phyloP scores from a whole-genome alignment of 495 filamentous ascomycete genomes.

The Penicillium egyptiacum region DNA sequence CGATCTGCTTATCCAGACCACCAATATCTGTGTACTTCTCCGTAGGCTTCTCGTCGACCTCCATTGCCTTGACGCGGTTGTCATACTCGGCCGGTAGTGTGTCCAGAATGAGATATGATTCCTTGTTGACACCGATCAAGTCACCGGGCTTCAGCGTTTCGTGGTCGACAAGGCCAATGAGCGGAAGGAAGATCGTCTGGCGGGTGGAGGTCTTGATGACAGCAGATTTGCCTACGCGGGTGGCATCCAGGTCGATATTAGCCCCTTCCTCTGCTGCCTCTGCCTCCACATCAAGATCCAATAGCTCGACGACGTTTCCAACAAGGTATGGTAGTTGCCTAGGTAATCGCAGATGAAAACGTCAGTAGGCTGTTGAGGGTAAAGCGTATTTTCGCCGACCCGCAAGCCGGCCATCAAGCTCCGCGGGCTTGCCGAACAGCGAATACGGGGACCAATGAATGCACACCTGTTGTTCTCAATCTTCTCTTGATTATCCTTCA shows the following conservation, averaged over 20 bases:
- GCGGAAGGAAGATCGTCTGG: constrained; percentile 97
- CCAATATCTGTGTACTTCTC: constrained; percentile 99
- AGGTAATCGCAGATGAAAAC: constrained; percentile 7
- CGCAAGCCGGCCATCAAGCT: constrained; percentile 15
- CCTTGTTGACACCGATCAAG: constrained; percentile 98
- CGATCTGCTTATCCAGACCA: constrained; percentile 98
- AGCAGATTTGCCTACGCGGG: constrained; percentile 93
- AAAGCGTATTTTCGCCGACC: background rate
- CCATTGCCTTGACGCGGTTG: constrained; percentile 99
- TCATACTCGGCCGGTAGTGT: constrained; percentile 99
- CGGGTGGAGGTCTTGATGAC: constrained; percentile 99
- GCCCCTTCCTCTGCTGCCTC: constrained; percentile 96
- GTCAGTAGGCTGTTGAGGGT: constrained; percentile 9
- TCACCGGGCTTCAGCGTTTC: constrained; percentile 91
- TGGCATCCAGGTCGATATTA: constrained; percentile 97
- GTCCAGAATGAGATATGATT: constrained; percentile 97
- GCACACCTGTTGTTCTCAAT: constrained; percentile 95
- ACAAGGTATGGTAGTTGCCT: constrained; percentile 98
- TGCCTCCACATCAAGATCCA: constrained; percentile 94
- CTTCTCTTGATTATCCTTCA: constrained; percentile 98
- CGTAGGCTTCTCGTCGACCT: constrained; percentile 99
- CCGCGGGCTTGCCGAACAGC: constrained; percentile 14
- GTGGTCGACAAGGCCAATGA: constrained; percentile 96
- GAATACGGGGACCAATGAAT: constrained; percentile 5
- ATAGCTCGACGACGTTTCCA: constrained; percentile 94